These are phyloP conservation scores for Kregervanrija pseudodelftensis DNA, from an alignment of 805 yeast species.

Conservation along the genomic window DNA sequence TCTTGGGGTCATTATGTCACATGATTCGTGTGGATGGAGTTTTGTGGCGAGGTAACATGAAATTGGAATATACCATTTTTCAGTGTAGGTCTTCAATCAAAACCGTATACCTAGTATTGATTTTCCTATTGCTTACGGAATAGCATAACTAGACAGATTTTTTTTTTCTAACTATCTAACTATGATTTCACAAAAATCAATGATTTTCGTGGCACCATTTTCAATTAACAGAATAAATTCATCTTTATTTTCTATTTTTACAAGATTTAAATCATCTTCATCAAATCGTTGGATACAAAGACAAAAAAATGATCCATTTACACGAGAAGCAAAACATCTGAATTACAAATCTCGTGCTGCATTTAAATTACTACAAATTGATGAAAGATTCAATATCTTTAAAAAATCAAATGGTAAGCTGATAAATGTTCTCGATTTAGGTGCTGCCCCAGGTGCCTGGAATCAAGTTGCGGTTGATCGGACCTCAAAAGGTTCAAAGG, in stretches of 20 bases:
- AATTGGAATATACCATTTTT: too few species aligned
- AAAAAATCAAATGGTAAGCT: constrained; percentile 4
- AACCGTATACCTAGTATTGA: too few species aligned
- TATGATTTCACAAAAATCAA: too few species aligned
- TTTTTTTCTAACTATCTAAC: too few species aligned
- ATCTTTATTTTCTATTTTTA: too few species aligned
- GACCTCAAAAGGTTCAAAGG: constrained; percentile 42
- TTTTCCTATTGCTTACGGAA: too few species aligned
- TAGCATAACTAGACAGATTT: too few species aligned
- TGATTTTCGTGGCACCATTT: too few species aligned
- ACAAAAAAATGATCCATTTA: constrained; percentile 56
- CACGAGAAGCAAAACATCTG: constrained; percentile 56
- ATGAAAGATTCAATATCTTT: constrained; percentile 57
- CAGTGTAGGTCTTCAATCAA: too few species aligned
- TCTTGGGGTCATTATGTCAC: background rate
- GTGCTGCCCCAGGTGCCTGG: constrained; percentile 96
- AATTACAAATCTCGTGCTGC: constrained; percentile 84
- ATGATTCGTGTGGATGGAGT: too few species aligned
- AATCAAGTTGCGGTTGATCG: constrained; percentile 68
- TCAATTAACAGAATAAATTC: too few species aligned
- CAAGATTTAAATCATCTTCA: constrained; percentile 30
- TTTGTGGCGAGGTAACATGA: too few species aligned
- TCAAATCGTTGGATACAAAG: constrained; percentile 72
- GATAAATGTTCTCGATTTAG: constrained; percentile 65
- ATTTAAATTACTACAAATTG: constrained; percentile 72